Evolutionary conservation across 1,139 yeast species (phyloP).

Genomic region (Pichia norvegensis): DNA sequence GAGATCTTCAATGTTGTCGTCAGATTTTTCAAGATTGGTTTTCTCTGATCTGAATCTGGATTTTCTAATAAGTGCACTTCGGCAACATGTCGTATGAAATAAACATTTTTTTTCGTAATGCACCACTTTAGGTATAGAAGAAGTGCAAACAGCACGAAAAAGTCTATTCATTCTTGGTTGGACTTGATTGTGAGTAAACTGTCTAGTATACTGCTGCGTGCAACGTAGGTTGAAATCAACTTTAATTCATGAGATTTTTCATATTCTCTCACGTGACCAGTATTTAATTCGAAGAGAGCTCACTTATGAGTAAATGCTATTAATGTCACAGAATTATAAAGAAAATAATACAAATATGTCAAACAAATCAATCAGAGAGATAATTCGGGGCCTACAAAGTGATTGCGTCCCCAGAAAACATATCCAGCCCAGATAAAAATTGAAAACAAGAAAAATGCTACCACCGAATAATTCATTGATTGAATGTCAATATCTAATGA

Average conservation of each 20-base stretch:
- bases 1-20: background rate
- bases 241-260: too few species aligned
- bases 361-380: conserved; percentile 1
- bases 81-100: background rate
- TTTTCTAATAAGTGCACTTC: conserved; percentile 15
- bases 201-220: too few species aligned
- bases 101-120: background rate
- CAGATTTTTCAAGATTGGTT: background rate
- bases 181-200: too few species aligned
- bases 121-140: background rate
- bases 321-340: background rate
- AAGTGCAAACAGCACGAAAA: background rate
- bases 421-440: conserved; percentile 44
- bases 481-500: conserved; percentile 53
- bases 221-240: too few species aligned
- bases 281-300: too few species aligned
- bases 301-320: too few species aligned
- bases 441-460: conserved; percentile 47
- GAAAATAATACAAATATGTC: too few species aligned
- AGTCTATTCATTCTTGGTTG: background rate
- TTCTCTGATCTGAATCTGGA: conserved; percentile 18
- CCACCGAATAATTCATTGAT: conserved; percentile 69
- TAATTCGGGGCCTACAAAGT: conserved; percentile 52
- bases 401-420: conserved; percentile 49
- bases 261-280: too few species aligned